These are phyloP conservation scores for Ziziphus jujuba DNA, from an alignment of 306 rosid species.

Conservation along the genomic window DNA sequence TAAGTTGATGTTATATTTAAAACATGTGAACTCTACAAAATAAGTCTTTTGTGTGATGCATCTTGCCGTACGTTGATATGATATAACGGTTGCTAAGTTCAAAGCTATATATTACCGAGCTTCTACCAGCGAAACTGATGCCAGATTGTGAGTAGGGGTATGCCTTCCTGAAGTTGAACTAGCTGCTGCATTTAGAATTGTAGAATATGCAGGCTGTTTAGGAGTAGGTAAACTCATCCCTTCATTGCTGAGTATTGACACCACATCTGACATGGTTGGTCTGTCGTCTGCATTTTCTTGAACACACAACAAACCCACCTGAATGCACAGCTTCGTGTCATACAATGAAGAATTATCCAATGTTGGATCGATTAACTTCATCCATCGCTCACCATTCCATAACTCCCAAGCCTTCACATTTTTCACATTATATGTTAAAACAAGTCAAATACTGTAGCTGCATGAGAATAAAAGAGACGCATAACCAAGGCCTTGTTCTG, in stretches of 20 bases:
- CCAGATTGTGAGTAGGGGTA: background rate
- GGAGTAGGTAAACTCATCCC: conserved; percentile 7
- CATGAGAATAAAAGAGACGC: background rate
- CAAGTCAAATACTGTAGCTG: too few relatives aligned
- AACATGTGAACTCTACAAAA: too few relatives aligned
- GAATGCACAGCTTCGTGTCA: background rate
- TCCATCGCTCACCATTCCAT: conserved; percentile 8
- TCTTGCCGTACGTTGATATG: too few relatives aligned
- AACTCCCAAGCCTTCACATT: conserved; percentile 19
- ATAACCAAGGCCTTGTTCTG: too few relatives aligned
- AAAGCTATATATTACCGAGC: background rate
- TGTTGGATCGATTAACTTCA: conserved; percentile 25
- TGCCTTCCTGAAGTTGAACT: background rate
- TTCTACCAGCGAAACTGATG: background rate
- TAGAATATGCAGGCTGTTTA: conserved; percentile 16
- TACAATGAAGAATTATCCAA: background rate
- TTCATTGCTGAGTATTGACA: conserved; percentile 18
- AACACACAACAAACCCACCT: conserved; percentile 16
- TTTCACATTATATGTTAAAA: background rate
- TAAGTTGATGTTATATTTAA: too few relatives aligned
- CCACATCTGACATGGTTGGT: conserved; percentile 10
- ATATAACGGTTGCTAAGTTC: too few relatives aligned
- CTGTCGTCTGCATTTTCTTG: conserved; percentile 15
- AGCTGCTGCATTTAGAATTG: background rate
- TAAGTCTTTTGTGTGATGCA: too few relatives aligned